These are phyloP conservation scores for Colletotrichum higginsianum DNA, from an alignment of 2,329 filamentous ascomycete genomes.

Conservation along the genomic window DNA sequence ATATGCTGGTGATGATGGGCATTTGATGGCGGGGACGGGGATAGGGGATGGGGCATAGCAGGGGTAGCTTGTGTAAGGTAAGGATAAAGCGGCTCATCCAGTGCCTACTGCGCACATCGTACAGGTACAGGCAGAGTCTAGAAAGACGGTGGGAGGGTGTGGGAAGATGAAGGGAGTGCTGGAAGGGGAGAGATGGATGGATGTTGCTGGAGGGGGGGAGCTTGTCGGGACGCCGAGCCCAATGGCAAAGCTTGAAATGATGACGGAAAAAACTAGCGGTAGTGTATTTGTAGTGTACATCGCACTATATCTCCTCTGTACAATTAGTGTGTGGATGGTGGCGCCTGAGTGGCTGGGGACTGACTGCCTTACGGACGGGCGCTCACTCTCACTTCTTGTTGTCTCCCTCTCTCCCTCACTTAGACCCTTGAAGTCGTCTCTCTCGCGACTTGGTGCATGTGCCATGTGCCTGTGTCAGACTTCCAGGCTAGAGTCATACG, in stretches of 20 bases:
- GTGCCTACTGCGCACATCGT: neutral
- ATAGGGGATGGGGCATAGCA: neutral
- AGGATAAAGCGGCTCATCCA: slow-evolving; percentile 19
- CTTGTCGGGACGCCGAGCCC: neutral
- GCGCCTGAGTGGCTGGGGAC: no score
- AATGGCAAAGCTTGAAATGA: neutral
- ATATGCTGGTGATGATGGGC: slow-evolving; percentile 3
- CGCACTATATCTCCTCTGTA: neutral
- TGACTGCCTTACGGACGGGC: no score
- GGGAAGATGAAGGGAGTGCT: neutral
- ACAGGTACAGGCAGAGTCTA: no score
- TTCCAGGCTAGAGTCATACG: no score
- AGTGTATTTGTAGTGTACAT: no score
- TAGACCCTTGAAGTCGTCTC: no score
- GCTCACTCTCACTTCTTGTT: no score
- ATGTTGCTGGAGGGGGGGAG: neutral
- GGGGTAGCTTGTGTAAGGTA: slow-evolving; percentile 29
- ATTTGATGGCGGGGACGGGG: neutral
- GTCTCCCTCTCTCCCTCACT: no score
- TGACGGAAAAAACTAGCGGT: neutral
- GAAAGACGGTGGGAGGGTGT: neutral
- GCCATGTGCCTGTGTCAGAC: no score
- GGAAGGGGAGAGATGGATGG: neutral
- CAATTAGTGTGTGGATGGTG: no score
- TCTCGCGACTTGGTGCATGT: no score